These are phyloP conservation scores for Datura wrightii DNA, from an alignment of 257 asterid species.

Conservation along the genomic window DNA sequence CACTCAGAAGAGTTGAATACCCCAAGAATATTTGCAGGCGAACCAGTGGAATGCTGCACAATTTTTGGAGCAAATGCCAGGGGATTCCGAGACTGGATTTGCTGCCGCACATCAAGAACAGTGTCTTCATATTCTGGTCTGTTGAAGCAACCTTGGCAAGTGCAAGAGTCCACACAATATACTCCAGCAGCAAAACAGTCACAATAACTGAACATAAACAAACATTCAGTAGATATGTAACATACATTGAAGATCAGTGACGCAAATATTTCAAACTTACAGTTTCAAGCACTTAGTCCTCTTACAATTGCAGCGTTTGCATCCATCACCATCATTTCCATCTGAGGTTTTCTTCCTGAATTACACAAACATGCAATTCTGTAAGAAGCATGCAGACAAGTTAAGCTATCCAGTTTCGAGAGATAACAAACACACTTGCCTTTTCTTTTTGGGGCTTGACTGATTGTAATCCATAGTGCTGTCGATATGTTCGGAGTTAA, in stretches of 20 bases:
- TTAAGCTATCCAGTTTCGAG: conserved; percentile 7
- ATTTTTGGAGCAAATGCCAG: conserved; percentile 77
- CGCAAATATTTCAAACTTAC: conserved; percentile 51
- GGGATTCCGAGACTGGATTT: conserved; percentile 73
- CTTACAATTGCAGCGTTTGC: conserved; percentile 84
- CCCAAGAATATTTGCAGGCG: conserved; percentile 50
- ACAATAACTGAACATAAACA: conserved; percentile 64
- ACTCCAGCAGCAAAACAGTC: conserved; percentile 85
- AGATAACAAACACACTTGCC: conserved; percentile 52
- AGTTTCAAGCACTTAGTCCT: conserved; percentile 80
- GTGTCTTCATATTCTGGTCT: conserved; percentile 65
- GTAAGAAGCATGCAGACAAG: conserved; percentile 25
- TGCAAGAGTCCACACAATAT: conserved; percentile 72
- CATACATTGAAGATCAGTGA: conserved; percentile 29
- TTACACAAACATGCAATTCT: conserved; percentile 27
- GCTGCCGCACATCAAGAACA: conserved; percentile 61
- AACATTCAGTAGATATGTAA: conserved; percentile 31
- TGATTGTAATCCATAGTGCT: conserved; percentile 42
- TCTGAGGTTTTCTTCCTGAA: conserved; percentile 60
- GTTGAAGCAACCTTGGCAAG: conserved; percentile 80
- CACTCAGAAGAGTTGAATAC: conserved; percentile 43
- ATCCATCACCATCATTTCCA: conserved; percentile 51
- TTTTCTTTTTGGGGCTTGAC: conserved; percentile 62
- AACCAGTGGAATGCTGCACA: conserved; percentile 44
- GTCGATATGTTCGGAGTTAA: conserved; percentile 41